Percentiles rank a stretch among this genome's conserved stretches.
These are phyloP conservation scores for Rhizopogon vesiculosus DNA, from an alignment of 768 basidiomycete species.

Conservation along the genomic window DNA sequence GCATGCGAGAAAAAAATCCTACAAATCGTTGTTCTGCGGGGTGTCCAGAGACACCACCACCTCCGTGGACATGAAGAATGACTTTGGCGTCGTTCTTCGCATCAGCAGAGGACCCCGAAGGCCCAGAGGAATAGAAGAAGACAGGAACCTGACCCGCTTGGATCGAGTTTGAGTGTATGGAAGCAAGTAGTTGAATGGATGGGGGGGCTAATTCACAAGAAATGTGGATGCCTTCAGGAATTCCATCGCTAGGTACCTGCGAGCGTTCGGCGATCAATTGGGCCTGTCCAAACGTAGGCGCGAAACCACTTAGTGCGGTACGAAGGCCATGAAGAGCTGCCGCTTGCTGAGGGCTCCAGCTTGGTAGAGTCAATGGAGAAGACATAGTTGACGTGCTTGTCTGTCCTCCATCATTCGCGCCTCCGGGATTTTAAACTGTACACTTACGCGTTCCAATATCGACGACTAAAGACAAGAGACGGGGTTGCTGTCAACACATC, in stretches of 20 bases:
- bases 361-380: background rate
- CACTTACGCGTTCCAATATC: too few relatives aligned
- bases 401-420: background rate
- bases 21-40: conserved; percentile 7
- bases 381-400: background rate
- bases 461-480: too few relatives aligned
- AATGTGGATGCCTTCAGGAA: background rate
- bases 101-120: background rate
- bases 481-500: background rate
- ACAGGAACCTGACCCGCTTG: conserved; percentile 16
- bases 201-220: background rate
- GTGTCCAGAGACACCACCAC: conserved; percentile 13
- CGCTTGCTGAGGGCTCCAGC: background rate
- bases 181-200: background rate
- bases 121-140: conserved; percentile 10
- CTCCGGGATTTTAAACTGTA: too few relatives aligned
- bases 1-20: conserved; percentile 1
- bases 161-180: background rate
- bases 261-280: background rate
- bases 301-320: background rate
- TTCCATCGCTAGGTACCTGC: background rate
- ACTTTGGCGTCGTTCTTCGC: conserved; percentile 5
- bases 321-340: background rate
- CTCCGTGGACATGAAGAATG: conserved; percentile 21
- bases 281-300: background rate